Conservation (phyloP, 306 rosid species). For the Lupinus albus region DNA sequence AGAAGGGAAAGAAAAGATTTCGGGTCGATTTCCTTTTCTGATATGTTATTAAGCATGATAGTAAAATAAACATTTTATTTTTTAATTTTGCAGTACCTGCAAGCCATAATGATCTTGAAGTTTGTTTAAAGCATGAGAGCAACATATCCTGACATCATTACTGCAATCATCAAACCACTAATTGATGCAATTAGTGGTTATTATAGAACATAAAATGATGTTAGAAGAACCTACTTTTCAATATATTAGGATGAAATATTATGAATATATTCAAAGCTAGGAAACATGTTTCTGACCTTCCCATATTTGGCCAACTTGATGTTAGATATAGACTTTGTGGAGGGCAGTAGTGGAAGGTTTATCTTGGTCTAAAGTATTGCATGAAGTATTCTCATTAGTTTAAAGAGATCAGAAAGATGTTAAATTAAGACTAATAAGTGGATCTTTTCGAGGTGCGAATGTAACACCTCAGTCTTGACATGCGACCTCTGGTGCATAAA, state of each 20-base stretch:
- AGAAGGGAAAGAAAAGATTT: too few species aligned
- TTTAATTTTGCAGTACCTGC: slow-evolving; percentile 57
- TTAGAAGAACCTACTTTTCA: slow-evolving; percentile 31
- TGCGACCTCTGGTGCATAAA: too few species aligned
- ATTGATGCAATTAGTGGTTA: slow-evolving; percentile 71
- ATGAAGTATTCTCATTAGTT: slow-evolving; percentile 29
- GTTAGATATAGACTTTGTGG: slow-evolving; percentile 54
- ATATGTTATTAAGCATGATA: slow-evolving; percentile 2
- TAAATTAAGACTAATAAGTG: too few species aligned
- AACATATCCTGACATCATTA: slow-evolving; percentile 71
- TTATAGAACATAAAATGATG: slow-evolving; percentile 39
- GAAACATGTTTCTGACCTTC: slow-evolving; percentile 53
- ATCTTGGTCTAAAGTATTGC: slow-evolving; percentile 53
- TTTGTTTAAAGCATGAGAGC: slow-evolving; percentile 63
- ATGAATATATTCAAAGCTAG: background rate
- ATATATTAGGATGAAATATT: slow-evolving; percentile 3
- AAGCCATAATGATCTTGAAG: slow-evolving; percentile 70
- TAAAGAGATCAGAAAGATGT: background rate
- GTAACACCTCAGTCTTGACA: too few species aligned
- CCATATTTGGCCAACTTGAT: slow-evolving; percentile 84
- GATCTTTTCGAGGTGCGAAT: too few species aligned
- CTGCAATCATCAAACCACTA: slow-evolving; percentile 97
- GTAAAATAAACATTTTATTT: too few species aligned
- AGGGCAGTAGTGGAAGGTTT: slow-evolving; percentile 65
- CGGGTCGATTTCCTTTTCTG: too few species aligned